Evolutionary conservation across 108 stramenopile species (phyloP).

Genomic region (Epithemia pelagica): DNA sequence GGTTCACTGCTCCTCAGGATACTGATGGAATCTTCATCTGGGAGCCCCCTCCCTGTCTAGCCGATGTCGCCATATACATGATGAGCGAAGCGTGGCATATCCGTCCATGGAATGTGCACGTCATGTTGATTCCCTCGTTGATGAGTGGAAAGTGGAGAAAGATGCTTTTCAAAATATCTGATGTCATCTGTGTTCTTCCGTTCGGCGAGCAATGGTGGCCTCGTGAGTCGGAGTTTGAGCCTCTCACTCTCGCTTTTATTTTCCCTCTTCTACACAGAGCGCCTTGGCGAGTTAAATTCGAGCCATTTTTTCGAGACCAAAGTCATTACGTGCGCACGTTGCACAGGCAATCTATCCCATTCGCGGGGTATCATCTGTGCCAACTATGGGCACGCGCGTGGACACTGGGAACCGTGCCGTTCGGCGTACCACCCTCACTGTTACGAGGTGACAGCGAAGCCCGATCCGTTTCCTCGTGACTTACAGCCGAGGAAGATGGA

Average conservation of each 20-base stretch:
- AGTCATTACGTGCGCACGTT: slow-evolving; percentile 23
- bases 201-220: slow-evolving; percentile 20
- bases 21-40: no score
- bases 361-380: slow-evolving; percentile 29
- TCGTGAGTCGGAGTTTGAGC: slow-evolving; percentile 15
- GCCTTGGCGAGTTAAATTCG: slow-evolving; percentile 24
- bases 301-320: slow-evolving; percentile 2
- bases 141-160: slow-evolving; percentile 35
- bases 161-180: slow-evolving; percentile 13
- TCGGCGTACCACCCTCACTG: slow-evolving; percentile 31
- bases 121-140: slow-evolving; percentile 30
- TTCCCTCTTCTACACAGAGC: slow-evolving; percentile 23
- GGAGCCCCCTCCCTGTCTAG: no score
- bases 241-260: slow-evolving; percentile 20
- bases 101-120: slow-evolving; percentile 9
- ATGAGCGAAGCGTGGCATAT: no score
- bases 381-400: slow-evolving; percentile 30
- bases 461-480: slow-evolving; percentile 1
- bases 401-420: slow-evolving; percentile 19
- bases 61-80: no score
- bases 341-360: slow-evolving; percentile 15
- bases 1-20: no score
- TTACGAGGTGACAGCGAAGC: slow-evolving; percentile 3
- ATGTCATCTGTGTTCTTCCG: slow-evolving; percentile 15
- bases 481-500: not conserved